These are phyloP conservation scores for Aegilops speltoides DNA, from an alignment of 176 grass and related monocot genomes.

Conservation along the genomic window DNA sequence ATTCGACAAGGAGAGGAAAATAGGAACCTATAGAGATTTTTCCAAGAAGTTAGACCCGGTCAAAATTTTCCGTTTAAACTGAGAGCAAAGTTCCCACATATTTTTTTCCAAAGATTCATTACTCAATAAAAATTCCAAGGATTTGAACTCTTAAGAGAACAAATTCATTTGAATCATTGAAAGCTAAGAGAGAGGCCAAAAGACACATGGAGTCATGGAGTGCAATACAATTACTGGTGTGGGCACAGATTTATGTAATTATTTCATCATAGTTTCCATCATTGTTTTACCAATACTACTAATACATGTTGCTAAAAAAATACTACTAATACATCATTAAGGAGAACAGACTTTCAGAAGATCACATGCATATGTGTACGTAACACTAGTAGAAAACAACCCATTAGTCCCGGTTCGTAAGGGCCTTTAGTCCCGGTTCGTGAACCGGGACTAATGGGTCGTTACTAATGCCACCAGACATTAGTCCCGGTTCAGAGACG, in stretches of 20 bases:
- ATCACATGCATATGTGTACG: background rate
- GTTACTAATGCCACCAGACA: no score
- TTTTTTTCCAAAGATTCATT: background rate
- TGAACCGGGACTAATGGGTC: no score
- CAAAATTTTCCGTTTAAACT: background rate
- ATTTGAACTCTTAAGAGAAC: background rate
- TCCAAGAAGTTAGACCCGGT: background rate
- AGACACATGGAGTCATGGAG: no score
- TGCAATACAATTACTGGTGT: background rate
- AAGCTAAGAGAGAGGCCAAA: background rate
- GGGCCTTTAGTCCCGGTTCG: no score
- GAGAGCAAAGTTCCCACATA: background rate
- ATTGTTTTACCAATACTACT: background rate
- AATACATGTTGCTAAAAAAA: no score
- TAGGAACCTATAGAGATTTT: background rate
- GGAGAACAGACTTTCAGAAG: slow-evolving; percentile 10
- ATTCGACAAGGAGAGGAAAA: background rate
- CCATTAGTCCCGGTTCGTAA: no score
- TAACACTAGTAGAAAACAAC: no score
- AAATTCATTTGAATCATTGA: background rate
- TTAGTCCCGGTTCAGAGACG: no score
- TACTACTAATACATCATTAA: background rate
- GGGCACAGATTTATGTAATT: background rate
- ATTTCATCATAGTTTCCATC: background rate
- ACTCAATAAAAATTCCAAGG: background rate